phyloP scores from a whole-genome alignment of 2,329 filamentous ascomycete genomes.

The Cercospora berteroae region DNA sequence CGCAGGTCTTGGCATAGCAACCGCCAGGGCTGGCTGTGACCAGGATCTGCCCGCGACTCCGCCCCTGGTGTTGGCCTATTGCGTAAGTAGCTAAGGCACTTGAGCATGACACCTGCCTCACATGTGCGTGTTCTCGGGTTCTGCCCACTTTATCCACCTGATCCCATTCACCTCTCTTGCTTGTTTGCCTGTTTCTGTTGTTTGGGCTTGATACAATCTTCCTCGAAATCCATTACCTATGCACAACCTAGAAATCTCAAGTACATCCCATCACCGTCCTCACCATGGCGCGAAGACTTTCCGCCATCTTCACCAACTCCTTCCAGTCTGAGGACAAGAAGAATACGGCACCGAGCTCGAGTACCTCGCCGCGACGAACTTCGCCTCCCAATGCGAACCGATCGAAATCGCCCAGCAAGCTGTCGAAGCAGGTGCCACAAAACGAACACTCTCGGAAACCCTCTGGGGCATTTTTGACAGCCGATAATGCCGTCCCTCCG shows the following conservation, averaged over 20 bases:
- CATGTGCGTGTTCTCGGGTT: neutral
- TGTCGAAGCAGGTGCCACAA: slow-evolving; percentile 26
- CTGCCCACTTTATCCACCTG: neutral
- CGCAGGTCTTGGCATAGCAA: neutral
- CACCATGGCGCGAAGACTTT: slow-evolving; percentile 27
- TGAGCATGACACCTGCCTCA: neutral
- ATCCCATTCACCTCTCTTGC: neutral
- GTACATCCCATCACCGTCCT: neutral
- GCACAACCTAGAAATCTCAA: neutral
- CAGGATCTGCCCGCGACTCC: neutral
- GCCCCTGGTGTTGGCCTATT: neutral
- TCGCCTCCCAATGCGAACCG: slow-evolving; percentile 20
- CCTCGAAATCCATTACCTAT: neutral
- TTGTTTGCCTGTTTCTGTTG: neutral
- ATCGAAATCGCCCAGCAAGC: slow-evolving; percentile 24
- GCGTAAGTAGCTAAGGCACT: neutral
- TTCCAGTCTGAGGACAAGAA: slow-evolving; percentile 23
- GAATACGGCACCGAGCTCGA: slow-evolving; percentile 13
- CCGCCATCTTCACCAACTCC: slow-evolving; percentile 25
- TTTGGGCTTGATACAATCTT: neutral
- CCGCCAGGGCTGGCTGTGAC: neutral
- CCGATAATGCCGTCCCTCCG: slow-evolving; percentile 12
- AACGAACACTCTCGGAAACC: slow-evolving; percentile 20
- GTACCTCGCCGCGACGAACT: slow-evolving; percentile 18
- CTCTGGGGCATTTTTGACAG: slow-evolving; percentile 21